Conservation (phyloP, 768 basidiomycete genomes). For the Suillus spraguei region DNA sequence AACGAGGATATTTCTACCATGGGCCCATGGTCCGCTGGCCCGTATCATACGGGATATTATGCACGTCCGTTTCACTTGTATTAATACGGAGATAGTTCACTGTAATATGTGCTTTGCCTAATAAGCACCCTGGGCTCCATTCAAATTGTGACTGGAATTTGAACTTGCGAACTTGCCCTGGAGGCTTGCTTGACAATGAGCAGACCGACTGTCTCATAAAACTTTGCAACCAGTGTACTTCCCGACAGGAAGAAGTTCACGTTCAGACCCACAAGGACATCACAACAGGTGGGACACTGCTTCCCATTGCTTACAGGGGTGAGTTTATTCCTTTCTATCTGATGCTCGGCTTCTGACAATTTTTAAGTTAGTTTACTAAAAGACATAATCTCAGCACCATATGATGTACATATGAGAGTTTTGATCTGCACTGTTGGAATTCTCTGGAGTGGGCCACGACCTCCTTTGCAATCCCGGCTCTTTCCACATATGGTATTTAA, state of each 20-base stretch:
- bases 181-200: constrained; percentile 22
- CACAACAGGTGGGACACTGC: constrained; percentile 23
- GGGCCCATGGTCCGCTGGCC: no score
- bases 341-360: not conserved
- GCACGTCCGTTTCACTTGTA: no score
- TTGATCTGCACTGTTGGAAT: constrained; percentile 22
- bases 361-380: constrained; percentile 17
- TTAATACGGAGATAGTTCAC: no score
- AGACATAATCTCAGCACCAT: constrained; percentile 20
- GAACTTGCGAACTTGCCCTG: constrained; percentile 31
- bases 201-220: constrained; percentile 23
- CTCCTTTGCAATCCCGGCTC: constrained; percentile 30
- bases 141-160: constrained; percentile 31
- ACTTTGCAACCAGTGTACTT: constrained; percentile 17
- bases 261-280: constrained; percentile 24
- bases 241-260: constrained; percentile 17
- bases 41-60: no score
- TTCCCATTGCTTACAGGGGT: constrained; percentile 11
- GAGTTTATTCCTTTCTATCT: not conserved
- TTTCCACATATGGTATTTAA: constrained; percentile 30
- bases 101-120: no score
- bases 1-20: no score
- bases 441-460: constrained; percentile 33
- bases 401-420: constrained; percentile 17
- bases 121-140: constrained; percentile 35